Base-by-base conservation (phyloP, 1,284 basidiomycete species). In the Moesziomyces sp. region DNA sequence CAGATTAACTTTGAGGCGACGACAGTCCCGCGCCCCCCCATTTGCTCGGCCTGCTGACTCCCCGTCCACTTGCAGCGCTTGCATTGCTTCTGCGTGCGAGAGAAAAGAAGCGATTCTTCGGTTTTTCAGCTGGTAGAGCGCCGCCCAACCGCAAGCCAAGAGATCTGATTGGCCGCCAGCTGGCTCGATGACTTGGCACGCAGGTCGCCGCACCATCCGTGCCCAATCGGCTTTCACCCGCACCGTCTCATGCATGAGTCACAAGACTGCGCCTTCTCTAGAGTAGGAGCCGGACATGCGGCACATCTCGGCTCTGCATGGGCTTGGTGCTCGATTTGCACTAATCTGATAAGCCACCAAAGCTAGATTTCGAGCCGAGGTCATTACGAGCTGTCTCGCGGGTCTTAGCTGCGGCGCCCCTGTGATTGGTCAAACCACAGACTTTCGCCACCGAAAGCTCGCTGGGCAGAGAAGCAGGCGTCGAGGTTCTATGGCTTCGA, bases 261-360 rank as follows among this genome's bases (percentile, higher is more conserved):
- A 40, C 38, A 18, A 40, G 38, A 40, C 38, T 18, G 16, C 6
- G 5, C 38, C 14, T n/a, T 6, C 3, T 40, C 18, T 7, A 8
- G 7, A 35, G 38, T 4, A 18, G 16, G 18, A 8, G 5, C 13
- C 7, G 38, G 38, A 11, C 19, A 18, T 30, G 21, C 2, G 5
- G 46, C 43, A 60, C 35, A n/a, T 43, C 47, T 42, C 52, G 30
- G 30, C 30, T 34, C 30, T 34, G 30, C 30, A 8, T 34, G 30
- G 10, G 11, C 10, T 13, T 34, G 30, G 30, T 11, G 10, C 1
- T 10, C 59, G 58, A 52, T 56, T 56, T 21, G 43, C 49, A 46
- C 61, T 64, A 58, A 64, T 64, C 61, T 30, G 61, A 64, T 64
- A 58, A 64, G 47, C 26, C n/a, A 11, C 10, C 2, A 4, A n/a